phyloP scores from a whole-genome alignment of 495 filamentous ascomycete species.

The Friedmanniomyces endolithicus region DNA sequence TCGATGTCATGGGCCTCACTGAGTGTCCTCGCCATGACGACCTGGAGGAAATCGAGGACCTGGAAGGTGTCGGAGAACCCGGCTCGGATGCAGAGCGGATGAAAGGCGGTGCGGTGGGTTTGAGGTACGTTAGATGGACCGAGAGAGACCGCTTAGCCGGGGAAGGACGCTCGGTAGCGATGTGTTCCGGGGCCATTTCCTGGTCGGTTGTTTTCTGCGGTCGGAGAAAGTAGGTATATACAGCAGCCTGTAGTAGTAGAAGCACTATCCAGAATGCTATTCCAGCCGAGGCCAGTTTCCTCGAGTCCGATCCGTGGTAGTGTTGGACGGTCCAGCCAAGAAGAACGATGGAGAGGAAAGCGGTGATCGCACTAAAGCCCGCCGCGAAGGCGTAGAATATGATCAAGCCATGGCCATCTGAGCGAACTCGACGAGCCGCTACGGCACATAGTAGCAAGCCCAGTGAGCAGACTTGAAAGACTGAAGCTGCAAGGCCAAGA shows the following conservation, averaged over 20 bases:
- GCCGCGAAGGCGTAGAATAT: background rate
- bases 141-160: slow-evolving; percentile 2
- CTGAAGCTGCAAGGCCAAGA: background rate
- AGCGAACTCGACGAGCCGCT: background rate
- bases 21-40: slow-evolving; percentile 5
- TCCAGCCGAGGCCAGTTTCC: background rate
- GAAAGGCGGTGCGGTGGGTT: slow-evolving; percentile 1
- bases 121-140: background rate
- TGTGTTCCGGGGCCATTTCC: background rate
- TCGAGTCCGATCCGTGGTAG: background rate
- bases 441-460: background rate
- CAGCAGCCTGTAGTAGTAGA: background rate
- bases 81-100: background rate
- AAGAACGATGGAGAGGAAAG: slow-evolving; percentile 7
- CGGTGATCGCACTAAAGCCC: background rate
- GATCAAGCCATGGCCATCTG: background rate
- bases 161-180: background rate
- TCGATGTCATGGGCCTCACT: slow-evolving; percentile 13
- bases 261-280: slow-evolving; percentile 8
- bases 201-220: background rate
- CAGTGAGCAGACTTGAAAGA: slow-evolving; percentile 2
- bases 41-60: background rate
- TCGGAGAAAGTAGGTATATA: slow-evolving; percentile 6
- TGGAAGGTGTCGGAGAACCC: background rate
- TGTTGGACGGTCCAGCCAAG: background rate